Evolutionary conservation across 2,329 filamentous ascomycete genomes (phyloP).

Genomic region (Penicillium polonicum): DNA sequence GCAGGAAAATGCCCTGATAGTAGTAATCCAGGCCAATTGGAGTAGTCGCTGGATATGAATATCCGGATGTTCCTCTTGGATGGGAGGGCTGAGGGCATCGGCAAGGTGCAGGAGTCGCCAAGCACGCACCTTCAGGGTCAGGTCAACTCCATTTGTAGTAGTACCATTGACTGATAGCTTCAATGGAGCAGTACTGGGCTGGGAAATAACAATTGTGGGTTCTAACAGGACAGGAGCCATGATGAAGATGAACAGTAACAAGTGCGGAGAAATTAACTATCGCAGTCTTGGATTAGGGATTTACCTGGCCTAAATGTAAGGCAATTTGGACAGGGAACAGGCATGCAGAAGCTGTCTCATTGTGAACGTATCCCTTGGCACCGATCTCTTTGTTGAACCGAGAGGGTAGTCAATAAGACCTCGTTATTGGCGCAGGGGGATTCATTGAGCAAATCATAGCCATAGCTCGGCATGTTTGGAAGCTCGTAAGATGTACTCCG

Average conservation of each 20-base stretch:
- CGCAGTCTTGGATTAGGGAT: background rate
- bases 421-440: background rate
- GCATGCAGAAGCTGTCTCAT: slow-evolving; percentile 1
- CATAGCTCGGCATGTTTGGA: background rate
- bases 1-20: slow-evolving; percentile 4
- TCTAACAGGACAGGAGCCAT: slow-evolving; percentile 16
- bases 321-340: background rate
- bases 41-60: slow-evolving; percentile 16
- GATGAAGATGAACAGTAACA: background rate
- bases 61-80: slow-evolving; percentile 5
- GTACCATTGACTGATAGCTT: background rate
- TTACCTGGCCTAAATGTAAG: slow-evolving; percentile 2
- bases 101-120: slow-evolving; percentile 8
- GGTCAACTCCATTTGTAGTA: background rate
- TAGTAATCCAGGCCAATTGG: slow-evolving; percentile 14
- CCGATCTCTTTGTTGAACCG: slow-evolving; percentile 10
- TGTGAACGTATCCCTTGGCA: slow-evolving; percentile 1
- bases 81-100: slow-evolving; percentile 1
- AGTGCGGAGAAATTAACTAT: background rate
- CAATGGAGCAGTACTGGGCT: background rate
- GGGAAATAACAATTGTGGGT: background rate
- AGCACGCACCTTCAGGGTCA: background rate
- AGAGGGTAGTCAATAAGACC: slow-evolving; percentile 10
- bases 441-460: background rate
- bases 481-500: background rate